These are phyloP conservation scores for Evernia prunastri DNA, from an alignment of 495 filamentous ascomycete genomes.

Conservation along the genomic window DNA sequence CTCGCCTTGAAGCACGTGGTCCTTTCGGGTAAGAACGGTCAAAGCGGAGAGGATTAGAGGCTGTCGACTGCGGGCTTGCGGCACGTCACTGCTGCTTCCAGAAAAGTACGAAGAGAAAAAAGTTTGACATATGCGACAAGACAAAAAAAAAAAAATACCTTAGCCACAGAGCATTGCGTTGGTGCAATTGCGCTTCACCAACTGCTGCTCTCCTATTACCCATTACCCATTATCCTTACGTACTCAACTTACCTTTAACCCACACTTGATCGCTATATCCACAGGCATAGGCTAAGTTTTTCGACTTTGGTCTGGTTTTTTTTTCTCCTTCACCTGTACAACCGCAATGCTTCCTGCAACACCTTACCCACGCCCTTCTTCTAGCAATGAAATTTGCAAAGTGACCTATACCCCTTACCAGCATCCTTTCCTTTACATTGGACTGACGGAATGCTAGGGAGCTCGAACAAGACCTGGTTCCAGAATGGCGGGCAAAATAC, in stretches of 20 bases:
- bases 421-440: constrained; percentile 12
- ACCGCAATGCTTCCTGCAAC: constrained; percentile 24
- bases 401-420: constrained; percentile 32
- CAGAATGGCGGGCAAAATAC: constrained; percentile 91
- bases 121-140: constrained; percentile 14
- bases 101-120: not conserved
- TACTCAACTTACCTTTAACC: too few relatives aligned
- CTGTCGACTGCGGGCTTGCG: constrained; percentile 1
- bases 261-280: too few relatives aligned
- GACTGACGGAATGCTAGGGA: constrained; percentile 46
- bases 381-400: constrained; percentile 57
- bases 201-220: too few relatives aligned
- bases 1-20: constrained; percentile 13
- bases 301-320: not conserved
- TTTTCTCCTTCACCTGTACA: not conserved
- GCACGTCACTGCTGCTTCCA: constrained; percentile 5
- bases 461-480: constrained; percentile 78
- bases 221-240: constrained; percentile 15
- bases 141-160: too few relatives aligned
- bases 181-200: constrained; percentile 11
- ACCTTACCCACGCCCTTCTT: constrained; percentile 6
- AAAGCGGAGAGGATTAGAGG: constrained; percentile 7
- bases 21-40: constrained; percentile 9
- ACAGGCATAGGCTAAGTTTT: not conserved
- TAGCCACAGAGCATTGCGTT: not conserved